Conservation (phyloP, 2,329 filamentous ascomycete species). For the Aspergillus flavus region DNA sequence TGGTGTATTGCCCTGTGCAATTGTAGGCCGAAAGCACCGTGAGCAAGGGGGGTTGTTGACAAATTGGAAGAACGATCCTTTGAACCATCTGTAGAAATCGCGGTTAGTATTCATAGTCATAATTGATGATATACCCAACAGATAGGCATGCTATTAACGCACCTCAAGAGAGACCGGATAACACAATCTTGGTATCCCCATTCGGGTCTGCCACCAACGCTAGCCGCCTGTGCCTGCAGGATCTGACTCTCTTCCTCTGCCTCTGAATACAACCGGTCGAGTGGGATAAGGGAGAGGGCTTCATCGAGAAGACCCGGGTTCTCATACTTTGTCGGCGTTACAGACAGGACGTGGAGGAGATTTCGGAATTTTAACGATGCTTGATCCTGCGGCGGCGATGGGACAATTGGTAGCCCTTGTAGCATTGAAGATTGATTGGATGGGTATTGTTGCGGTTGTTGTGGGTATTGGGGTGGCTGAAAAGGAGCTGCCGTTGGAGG, state of each 20-base stretch:
- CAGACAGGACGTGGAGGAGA: constrained; percentile 79
- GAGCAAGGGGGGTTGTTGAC: constrained; percentile 92
- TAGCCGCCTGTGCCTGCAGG: constrained; percentile 82
- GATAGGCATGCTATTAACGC: constrained; percentile 36
- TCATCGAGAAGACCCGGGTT: constrained; percentile 94
- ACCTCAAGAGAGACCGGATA: constrained; percentile 82
- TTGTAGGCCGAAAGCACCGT: constrained; percentile 78
- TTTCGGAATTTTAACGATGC: constrained; percentile 76
- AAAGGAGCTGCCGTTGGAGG: constrained; percentile 30
- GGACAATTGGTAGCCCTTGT: constrained; percentile 69
- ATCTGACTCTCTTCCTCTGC: constrained; percentile 93
- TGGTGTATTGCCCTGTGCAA: constrained; percentile 78
- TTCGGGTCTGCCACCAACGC: constrained; percentile 79
- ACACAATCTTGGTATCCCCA: constrained; percentile 99
- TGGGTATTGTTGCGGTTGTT: constrained; percentile 23
- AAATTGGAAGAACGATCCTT: constrained; percentile 91
- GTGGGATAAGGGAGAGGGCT: constrained; percentile 79
- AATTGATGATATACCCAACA: background rate
- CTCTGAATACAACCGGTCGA: constrained; percentile 89
- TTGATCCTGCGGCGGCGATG: constrained; percentile 73
- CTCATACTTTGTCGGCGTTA: constrained; percentile 91
- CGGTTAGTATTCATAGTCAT: constrained; percentile 14
- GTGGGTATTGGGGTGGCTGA: constrained; percentile 15
- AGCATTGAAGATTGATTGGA: constrained; percentile 37
- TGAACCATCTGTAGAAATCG: constrained; percentile 75